A percentile compares a stretch with the other conserved stretches of the same genome.
phyloP scores from a whole-genome alignment of 2,329 filamentous ascomycete species.

The Davidsoniella australis region DNA sequence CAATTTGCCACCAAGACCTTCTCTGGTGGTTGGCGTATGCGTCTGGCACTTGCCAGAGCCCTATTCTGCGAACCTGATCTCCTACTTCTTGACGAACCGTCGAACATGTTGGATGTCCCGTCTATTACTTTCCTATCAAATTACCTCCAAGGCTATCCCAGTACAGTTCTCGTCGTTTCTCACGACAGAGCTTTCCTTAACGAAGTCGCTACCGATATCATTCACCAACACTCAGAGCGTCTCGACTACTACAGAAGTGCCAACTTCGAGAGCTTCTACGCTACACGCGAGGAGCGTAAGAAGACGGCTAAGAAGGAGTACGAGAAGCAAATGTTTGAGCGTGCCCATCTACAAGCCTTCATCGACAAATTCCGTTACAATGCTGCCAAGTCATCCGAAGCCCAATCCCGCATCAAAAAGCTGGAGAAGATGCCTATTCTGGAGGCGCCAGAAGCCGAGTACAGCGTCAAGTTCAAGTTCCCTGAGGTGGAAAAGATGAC shows the following conservation, averaged over 20 bases:
- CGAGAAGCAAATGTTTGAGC: conserved; percentile 91
- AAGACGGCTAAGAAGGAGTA: conserved; percentile 96
- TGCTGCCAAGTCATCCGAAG: conserved; percentile 94
- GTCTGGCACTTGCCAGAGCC: conserved; percentile 80
- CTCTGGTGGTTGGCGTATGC: conserved; percentile 99
- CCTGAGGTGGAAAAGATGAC: conserved; percentile 95
- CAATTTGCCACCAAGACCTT: conserved; percentile 92
- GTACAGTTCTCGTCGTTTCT: conserved; percentile 87
- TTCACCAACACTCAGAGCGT: conserved; percentile 92
- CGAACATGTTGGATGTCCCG: conserved; percentile 99
- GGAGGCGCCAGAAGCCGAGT: conserved; percentile 79
- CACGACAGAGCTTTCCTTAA: conserved; percentile 99
- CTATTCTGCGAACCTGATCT: conserved; percentile 97
- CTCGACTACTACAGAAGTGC: conserved; percentile 97
- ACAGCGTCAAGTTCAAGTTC: conserved; percentile 93
- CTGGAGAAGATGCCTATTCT: conserved; percentile 91
- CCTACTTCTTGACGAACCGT: conserved; percentile 92
- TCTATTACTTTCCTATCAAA: conserved; percentile 96
- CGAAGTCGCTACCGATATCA: conserved; percentile 97
- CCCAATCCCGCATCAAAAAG: conserved; percentile 97
- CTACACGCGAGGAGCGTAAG: conserved; percentile 87
- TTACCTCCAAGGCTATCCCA: conserved; percentile 86
- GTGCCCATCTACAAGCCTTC: conserved; percentile 88
- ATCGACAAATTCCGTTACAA: conserved; percentile 99
- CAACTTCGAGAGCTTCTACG: conserved; percentile 95